These are phyloP conservation scores for Apophysomyces ossiformis DNA, from an alignment of 371 early-diverging fungal genomes.

Conservation along the genomic window DNA sequence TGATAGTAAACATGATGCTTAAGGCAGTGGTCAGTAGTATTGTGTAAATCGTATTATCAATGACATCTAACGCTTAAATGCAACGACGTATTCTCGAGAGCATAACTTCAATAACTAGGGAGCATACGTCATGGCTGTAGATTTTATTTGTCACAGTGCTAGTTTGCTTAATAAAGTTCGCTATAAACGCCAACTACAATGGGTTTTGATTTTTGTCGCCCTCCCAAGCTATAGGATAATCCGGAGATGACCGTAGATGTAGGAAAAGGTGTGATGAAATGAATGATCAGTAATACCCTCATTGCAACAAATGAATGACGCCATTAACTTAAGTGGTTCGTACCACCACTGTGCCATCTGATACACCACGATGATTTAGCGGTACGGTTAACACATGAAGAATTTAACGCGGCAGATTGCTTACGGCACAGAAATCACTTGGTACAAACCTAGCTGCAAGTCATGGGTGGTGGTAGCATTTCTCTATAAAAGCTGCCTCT, in stretches of 20 bases:
- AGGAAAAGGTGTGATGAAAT: background rate
- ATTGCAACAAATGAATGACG: background rate
- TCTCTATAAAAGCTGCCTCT: background rate
- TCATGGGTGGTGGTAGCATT: background rate
- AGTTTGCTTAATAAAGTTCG: too few species aligned
- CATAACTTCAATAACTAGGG: too few species aligned
- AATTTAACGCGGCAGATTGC: background rate
- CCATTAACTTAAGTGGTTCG: background rate
- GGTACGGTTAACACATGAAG: conserved; percentile 9
- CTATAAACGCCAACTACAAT: too few species aligned
- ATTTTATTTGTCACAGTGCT: too few species aligned
- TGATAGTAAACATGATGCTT: too few species aligned
- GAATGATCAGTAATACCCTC: background rate
- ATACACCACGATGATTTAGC: background rate
- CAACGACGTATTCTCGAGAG: too few species aligned
- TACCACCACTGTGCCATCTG: conserved; percentile 1
- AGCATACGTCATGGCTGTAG: too few species aligned
- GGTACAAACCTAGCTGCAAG: background rate
- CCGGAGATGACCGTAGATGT: conserved; percentile 7
- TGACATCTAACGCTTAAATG: too few species aligned
- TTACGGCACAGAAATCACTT: background rate
- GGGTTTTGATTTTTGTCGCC: too few species aligned
- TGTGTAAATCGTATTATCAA: too few species aligned
- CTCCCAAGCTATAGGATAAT: background rate
- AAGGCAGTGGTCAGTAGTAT: too few species aligned